These are phyloP conservation scores for Hyparrhenia diplandra DNA, from an alignment of 176 grass and related monocot genomes.

Conservation along the genomic window DNA sequence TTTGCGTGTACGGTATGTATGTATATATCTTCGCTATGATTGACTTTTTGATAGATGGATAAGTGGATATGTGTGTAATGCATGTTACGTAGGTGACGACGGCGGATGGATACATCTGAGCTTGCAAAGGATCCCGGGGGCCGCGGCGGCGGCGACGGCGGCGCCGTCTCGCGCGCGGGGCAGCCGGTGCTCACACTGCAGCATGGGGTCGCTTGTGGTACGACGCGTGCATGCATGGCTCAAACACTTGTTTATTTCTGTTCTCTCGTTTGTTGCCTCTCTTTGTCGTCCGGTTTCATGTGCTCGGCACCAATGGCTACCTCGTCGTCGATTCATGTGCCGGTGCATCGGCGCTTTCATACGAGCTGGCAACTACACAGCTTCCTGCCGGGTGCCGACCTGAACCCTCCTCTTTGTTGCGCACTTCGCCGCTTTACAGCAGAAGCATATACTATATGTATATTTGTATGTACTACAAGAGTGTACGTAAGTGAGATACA, in stretches of 20 bases:
- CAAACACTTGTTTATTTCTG: not conserved
- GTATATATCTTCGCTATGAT: not conserved
- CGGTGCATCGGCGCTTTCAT: not conserved
- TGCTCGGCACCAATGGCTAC: not conserved
- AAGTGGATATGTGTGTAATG: not conserved
- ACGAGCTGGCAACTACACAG: too few species aligned
- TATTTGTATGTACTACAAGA: too few species aligned
- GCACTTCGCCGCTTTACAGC: not conserved
- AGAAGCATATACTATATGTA: too few species aligned
- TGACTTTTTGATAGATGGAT: not conserved
- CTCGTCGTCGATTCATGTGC: not conserved
- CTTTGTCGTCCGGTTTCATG: not conserved
- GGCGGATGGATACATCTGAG: slow-evolving; percentile 74
- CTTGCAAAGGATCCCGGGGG: slow-evolving; percentile 61
- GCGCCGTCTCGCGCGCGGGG: not conserved
- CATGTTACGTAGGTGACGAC: slow-evolving; percentile 64
- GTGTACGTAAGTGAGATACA: not conserved
- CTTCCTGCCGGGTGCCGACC: too few species aligned
- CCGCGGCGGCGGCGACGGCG: not conserved
- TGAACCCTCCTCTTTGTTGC: not conserved
- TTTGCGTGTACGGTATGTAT: not conserved
- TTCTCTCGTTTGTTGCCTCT: not conserved
- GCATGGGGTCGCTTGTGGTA: slow-evolving; percentile 82
- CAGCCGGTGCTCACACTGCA: slow-evolving; percentile 89
- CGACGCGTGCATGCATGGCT: not conserved